Conservation (phyloP, 495 filamentous ascomycete genomes). For the Gamarada debralockiae region DNA sequence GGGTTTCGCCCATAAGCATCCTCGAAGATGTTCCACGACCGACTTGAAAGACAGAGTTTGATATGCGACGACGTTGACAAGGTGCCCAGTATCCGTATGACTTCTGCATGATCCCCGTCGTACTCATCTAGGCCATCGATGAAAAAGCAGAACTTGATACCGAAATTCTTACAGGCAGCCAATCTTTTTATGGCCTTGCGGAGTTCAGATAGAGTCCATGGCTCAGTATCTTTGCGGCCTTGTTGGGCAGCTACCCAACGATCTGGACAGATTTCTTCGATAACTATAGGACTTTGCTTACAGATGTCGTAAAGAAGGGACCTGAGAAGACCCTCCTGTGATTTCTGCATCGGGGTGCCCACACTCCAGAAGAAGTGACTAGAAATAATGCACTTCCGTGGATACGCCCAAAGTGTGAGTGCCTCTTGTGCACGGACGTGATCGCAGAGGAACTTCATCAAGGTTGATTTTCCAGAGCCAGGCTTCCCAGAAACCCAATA, state of each 20-base stretch:
- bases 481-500: conserved; percentile 32
- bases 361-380: conserved; percentile 43
- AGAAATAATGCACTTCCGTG: conserved; percentile 6
- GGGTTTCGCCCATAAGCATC: background rate
- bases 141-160: conserved; percentile 16
- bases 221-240: background rate
- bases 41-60: conserved; percentile 33
- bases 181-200: background rate
- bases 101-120: conserved; percentile 18
- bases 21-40: conserved; percentile 13
- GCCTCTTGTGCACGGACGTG: conserved; percentile 7
- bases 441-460: conserved; percentile 31
- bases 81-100: conserved; percentile 23
- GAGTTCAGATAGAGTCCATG: background rate
- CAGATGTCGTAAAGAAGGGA: conserved; percentile 37
- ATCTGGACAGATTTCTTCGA: background rate
- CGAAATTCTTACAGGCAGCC: background rate
- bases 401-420: conserved; percentile 19
- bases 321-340: conserved; percentile 38
- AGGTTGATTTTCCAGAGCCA: conserved; percentile 37
- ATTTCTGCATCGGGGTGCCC: conserved; percentile 34
- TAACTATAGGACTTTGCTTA: conserved; percentile 9
- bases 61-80: conserved; percentile 12
- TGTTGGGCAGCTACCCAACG: background rate
- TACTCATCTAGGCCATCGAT: too few species aligned